Base-by-base conservation (phyloP, 345 rosid species). In the Capsella bursapastoris region DNA sequence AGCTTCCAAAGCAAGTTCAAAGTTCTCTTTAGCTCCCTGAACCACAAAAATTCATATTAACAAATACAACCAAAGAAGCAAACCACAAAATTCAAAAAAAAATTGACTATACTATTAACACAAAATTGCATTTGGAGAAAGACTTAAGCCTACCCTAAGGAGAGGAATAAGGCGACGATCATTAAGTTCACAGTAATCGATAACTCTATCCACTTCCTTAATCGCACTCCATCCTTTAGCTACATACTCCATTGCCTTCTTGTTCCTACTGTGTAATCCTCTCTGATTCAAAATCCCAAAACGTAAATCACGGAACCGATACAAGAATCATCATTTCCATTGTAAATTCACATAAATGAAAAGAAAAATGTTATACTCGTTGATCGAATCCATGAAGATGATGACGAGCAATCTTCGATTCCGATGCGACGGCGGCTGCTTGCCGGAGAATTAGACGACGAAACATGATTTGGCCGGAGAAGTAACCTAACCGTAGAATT, bases 121-220 rank as follows among this genome's bases (percentile, higher is more conserved):
- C 45, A 41, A 41, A 14, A 41, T 41, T 41, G 45, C 45, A 11
- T 52, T 49, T 49, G 38, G 14, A 51, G 18, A 34, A 34, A 40
- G 49, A 32, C 9, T 15, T 18, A 31, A 40, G 4, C 18, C 2
- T 76, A 87, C 97, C 78, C 88, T 83, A 37, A 94, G 89, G 44
- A 84, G 89, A 78, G 97, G 98, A 66, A 90, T 78, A 57, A 94
- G 96, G 35, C 98, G 93, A 14, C 79, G 82, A 74, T 94, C 98
- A 64, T 91, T 87, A 80, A 82, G 90, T 79, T 91, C 96, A 61
- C 89, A 85, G 67, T 88, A 89, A 83, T 90, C 97, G 10, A 86
- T 88, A 49, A 94, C 96, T 78, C 97, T 84, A 7, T 94, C 97
- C 5, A 94, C 97, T 82, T 94, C 97, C 77, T 88, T 83, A 76